Conservation (phyloP, 2,329 filamentous ascomycete genomes). For the Aureobasidium sp. region DNA sequence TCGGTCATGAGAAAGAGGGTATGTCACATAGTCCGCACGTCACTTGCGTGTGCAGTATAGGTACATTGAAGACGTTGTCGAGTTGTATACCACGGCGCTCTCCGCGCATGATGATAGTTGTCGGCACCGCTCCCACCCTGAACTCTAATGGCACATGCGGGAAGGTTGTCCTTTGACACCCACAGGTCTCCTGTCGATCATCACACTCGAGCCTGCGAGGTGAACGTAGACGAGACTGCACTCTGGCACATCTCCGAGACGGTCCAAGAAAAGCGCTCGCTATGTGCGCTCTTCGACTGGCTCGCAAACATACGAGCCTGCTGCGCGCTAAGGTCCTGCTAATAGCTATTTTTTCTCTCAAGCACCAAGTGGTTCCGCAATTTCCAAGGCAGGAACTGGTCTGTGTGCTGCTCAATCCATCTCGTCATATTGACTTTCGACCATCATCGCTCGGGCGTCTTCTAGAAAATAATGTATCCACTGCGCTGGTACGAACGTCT, state of each 20-base stretch:
- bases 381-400: not conserved
- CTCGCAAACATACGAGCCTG: not conserved
- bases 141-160: slow-evolving; percentile 10
- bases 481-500: slow-evolving; percentile 5
- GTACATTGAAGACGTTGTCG: not conserved
- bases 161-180: not conserved
- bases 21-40: not conserved
- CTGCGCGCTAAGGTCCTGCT: not conserved
- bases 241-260: not conserved
- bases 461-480: slow-evolving; percentile 3
- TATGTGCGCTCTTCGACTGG: not conserved
- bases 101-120: not conserved
- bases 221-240: not conserved
- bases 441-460: slow-evolving; percentile 1
- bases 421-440: slow-evolving; percentile 13
- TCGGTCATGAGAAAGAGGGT: not conserved
- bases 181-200: slow-evolving; percentile 7
- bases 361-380: not conserved
- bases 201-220: not conserved
- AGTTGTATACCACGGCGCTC: not conserved
- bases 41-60: not conserved
- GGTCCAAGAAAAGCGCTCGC: not conserved
- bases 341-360: not conserved
- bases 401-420: not conserved
- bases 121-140: not conserved